These are phyloP conservation scores for Epichloe baconii DNA, from an alignment of 2,329 filamentous ascomycete genomes.

Conservation along the genomic window DNA sequence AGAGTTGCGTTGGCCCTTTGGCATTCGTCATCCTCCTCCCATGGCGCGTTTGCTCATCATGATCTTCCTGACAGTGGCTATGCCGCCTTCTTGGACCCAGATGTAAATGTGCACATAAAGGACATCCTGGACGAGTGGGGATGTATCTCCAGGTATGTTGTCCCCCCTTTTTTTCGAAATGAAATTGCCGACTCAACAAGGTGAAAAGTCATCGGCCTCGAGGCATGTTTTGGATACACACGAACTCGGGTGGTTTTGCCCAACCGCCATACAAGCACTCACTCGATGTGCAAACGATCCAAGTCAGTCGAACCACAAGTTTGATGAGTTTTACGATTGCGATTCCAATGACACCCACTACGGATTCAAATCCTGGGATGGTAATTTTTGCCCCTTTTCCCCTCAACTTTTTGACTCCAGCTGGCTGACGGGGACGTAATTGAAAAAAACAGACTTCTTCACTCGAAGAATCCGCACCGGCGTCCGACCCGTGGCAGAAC, in stretches of 20 bases:
- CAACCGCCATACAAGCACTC: slow-evolving; percentile 32
- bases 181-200: background rate
- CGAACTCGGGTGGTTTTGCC: slow-evolving; percentile 40
- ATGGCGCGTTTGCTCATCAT: no score
- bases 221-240: slow-evolving; percentile 34
- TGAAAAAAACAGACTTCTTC: slow-evolving; percentile 39
- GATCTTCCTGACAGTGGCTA: slow-evolving; percentile 25
- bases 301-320: slow-evolving; percentile 26
- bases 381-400: slow-evolving; percentile 12
- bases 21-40: no score
- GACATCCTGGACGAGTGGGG: slow-evolving; percentile 43
- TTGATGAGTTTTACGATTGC: slow-evolving; percentile 51
- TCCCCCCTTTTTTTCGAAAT: no score
- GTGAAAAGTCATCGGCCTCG: slow-evolving; percentile 32
- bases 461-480: slow-evolving; percentile 40
- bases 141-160: slow-evolving; percentile 30
- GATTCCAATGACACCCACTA: slow-evolving; percentile 38
- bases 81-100: slow-evolving; percentile 39
- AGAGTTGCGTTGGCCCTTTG: no score
- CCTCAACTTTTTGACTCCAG: background rate
- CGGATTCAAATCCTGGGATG: slow-evolving; percentile 57
- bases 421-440: no score
- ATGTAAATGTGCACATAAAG: slow-evolving; percentile 39
- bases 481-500: slow-evolving; percentile 43
- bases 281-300: slow-evolving; percentile 37